Base-by-base conservation (phyloP, 768 basidiomycete genomes). In the Pulveroboletus sp. region DNA sequence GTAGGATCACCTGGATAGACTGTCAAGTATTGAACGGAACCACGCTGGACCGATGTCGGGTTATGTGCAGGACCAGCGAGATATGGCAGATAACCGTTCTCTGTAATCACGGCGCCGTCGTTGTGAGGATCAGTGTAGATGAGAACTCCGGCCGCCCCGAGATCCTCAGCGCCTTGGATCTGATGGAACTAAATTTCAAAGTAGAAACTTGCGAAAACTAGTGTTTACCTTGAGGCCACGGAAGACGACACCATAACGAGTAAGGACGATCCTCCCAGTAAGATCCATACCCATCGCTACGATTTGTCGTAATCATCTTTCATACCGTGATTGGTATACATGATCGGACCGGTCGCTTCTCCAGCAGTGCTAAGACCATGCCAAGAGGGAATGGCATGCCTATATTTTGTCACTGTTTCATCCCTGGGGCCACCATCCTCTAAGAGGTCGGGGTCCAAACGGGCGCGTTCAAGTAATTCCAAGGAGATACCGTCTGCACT, bases 121-220 rank as follows among this genome's bases (percentile, higher is more conserved):
- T 94, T 90, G 24, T 82, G 84, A 14, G 87, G 85, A 66, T 95
- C 93, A 31, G 81, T 83, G 71, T 90, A 94, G 45, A 94, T 90
- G 37, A 95, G 68, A 25, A 84, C 74, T 29, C 84, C 93, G 23
- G 73, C 75, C 3, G 90, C 90, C 27, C 93, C 92, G 13, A 78
- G 80, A 47, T 93, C 89, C 64, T 94, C 79, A 2, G 94, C 92
- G 4, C 82, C 80, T 72, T 90, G 81, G 46, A 94, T 75, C 85
- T 92, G 35, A 14, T 41, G 13, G 21, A 36, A 39, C 11, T 49
- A 58, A 38, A 38, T 8, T 48, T 61, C 51, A 34, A 36, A 40
- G 14, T 16, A 9, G 16, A 23, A 29, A 9, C 2, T 19, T 17
- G 52, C 61, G 10, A 51, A 11, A 56, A 44, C 27, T 21, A 33